Conservation (phyloP, 768 basidiomycete genomes). For the Rhizopogon vulgaris region DNA sequence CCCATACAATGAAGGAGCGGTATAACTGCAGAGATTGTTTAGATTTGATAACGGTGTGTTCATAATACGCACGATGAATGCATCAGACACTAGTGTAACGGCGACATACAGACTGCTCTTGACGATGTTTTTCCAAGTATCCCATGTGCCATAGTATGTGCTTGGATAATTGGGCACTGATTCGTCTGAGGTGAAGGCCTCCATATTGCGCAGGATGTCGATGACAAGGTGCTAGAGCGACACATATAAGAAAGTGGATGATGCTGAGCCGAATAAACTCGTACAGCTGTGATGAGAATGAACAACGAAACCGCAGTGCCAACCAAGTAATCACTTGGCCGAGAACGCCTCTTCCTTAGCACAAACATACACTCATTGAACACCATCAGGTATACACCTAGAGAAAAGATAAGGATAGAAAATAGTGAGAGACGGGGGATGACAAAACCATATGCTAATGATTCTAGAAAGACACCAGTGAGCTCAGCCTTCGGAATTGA, state of each 20-base stretch:
- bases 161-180: constrained; percentile 9
- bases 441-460: constrained; percentile 6
- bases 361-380: constrained; percentile 7
- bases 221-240: constrained; percentile 17
- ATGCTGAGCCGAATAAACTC: neutral
- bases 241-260: neutral
- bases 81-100: constrained; percentile 20
- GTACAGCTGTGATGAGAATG: constrained; percentile 7
- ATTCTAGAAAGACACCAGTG: constrained; percentile 7
- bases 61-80: constrained; percentile 18
- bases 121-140: constrained; percentile 15
- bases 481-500: constrained; percentile 6
- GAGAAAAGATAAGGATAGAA: neutral
- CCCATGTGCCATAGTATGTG: constrained; percentile 14
- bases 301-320: constrained; percentile 9
- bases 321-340: constrained; percentile 8
- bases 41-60: neutral
- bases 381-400: constrained; percentile 9
- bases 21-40: constrained; percentile 12
- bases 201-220: constrained; percentile 18
- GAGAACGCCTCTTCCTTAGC: constrained; percentile 5
- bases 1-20: constrained; percentile 21
- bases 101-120: constrained; percentile 19
- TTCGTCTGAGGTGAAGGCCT: constrained; percentile 17
- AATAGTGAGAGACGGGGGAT: neutral